These are phyloP conservation scores for Blastobotrys illinoisensis DNA, from an alignment of 1,139 yeast genomes.

Conservation along the genomic window DNA sequence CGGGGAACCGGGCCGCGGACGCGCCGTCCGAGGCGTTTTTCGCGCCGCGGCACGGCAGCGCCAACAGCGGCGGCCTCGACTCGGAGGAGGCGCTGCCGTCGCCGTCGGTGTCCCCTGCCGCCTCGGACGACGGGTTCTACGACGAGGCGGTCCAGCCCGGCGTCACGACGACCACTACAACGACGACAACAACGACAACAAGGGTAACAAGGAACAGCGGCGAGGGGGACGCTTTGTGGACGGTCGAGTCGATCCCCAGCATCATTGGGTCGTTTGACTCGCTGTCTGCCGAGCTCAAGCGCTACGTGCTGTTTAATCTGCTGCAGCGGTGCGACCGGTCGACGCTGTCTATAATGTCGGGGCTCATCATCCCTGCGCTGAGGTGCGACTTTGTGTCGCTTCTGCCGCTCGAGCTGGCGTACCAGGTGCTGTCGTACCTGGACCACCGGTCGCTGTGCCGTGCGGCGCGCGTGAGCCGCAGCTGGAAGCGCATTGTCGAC, in stretches of 20 bases:
- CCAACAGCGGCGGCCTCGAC: not conserved
- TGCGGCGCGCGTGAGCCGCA: constrained; percentile 59
- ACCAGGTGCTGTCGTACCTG: constrained; percentile 59
- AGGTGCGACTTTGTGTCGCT: constrained; percentile 65
- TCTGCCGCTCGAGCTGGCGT: constrained; percentile 73
- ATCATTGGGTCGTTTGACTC: constrained; percentile 31
- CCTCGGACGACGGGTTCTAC: not conserved
- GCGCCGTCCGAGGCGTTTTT: not conserved
- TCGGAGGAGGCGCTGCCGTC: not conserved
- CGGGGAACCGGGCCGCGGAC: not conserved
- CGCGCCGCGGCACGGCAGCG: not conserved
- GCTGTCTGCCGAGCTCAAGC: constrained; percentile 32
- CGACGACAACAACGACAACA: constrained; percentile 11
- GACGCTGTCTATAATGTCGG: constrained; percentile 62
- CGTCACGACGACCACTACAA: constrained; percentile 5
- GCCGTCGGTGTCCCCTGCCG: not conserved
- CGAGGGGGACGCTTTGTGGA: not conserved
- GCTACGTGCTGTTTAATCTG: constrained; percentile 49
- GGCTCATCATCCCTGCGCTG: constrained; percentile 53
- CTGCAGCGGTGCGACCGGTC: constrained; percentile 61
- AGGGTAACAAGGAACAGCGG: not conserved
- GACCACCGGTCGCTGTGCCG: constrained; percentile 60
- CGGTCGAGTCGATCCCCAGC: constrained; percentile 20
- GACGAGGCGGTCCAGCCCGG: not conserved
- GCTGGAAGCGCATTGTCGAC: constrained; percentile 64